These are phyloP conservation scores for Neonectria faginata DNA, from an alignment of 2,329 filamentous ascomycete species.

Conservation along the genomic window DNA sequence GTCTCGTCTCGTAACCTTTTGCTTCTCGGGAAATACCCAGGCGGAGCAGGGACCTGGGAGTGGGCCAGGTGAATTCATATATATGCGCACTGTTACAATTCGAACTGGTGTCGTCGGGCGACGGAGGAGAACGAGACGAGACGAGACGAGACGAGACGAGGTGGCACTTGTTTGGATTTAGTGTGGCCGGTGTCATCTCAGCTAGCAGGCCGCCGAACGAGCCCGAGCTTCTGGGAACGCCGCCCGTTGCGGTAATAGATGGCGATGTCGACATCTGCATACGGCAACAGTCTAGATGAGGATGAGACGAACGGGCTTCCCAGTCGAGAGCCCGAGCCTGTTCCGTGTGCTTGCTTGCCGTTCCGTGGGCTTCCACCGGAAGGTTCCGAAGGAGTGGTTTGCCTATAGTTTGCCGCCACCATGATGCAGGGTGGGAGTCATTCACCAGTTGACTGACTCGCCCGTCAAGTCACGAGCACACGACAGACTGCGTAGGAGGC, in stretches of 20 bases:
- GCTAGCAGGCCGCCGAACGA: neutral
- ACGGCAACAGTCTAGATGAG: neutral
- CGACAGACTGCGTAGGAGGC: too few species aligned
- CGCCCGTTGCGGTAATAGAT: neutral
- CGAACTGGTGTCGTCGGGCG: too few species aligned
- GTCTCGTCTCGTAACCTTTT: neutral
- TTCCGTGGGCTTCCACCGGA: neutral
- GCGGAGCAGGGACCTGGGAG: neutral
- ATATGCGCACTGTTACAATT: neutral
- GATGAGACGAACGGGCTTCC: neutral
- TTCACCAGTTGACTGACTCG: too few species aligned
- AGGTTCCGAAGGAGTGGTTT: neutral
- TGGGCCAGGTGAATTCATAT: constrained; percentile 9
- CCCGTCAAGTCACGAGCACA: too few species aligned
- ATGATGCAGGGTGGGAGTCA: too few species aligned
- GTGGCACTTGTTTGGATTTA: neutral
- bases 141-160: too few species aligned
- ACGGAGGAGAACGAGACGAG: too few species aligned
- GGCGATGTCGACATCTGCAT: neutral
- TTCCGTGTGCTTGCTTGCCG: neutral
- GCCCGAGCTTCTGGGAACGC: neutral
- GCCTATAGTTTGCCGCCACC: neutral
- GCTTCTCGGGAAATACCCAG: neutral
- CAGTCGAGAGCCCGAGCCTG: too few species aligned
- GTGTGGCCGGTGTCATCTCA: neutral